Conservation (phyloP, 306 rosid species). For the Astragalus membranaceus region DNA sequence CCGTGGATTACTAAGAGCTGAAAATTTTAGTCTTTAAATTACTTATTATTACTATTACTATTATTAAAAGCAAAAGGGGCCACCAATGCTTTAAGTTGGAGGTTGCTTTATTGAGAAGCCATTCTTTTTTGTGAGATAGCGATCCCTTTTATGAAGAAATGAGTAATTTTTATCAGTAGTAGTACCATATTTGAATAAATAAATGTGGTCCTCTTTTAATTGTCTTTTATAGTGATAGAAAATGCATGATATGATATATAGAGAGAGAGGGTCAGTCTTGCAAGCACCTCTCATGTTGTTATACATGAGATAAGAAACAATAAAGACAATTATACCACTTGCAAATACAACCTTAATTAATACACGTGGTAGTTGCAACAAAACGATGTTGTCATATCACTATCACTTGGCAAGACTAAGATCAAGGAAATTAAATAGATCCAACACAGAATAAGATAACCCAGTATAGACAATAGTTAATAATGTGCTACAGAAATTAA, state of each 20-base stretch:
- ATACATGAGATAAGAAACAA: not conserved
- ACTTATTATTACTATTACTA: too few relatives aligned
- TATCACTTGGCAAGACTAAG: not conserved
- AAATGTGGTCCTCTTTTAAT: too few relatives aligned
- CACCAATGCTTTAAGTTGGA: not conserved
- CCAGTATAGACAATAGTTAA: slow-evolving; percentile 8
- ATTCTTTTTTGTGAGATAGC: not conserved
- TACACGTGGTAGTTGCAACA: slow-evolving; percentile 11
- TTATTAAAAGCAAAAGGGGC: too few relatives aligned
- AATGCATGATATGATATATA: too few relatives aligned
- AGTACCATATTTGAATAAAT: not conserved
- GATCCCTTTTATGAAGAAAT: not conserved
- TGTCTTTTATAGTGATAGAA: too few relatives aligned
- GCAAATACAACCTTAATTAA: slow-evolving; percentile 3
- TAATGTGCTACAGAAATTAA: slow-evolving; percentile 18
- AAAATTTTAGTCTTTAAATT: not conserved
- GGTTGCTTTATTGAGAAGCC: not conserved
- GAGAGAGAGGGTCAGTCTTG: too few relatives aligned
- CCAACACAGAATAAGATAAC: not conserved
- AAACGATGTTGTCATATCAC: not conserved
- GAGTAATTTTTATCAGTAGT: too few relatives aligned
- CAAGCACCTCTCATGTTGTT: too few relatives aligned
- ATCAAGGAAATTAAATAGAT: slow-evolving; percentile 1
- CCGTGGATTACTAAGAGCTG: not conserved
- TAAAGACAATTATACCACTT: slow-evolving; percentile 7